Evolutionary conservation across 768 basidiomycete species (phyloP).

Genomic region (Cytidiella melzeri): DNA sequence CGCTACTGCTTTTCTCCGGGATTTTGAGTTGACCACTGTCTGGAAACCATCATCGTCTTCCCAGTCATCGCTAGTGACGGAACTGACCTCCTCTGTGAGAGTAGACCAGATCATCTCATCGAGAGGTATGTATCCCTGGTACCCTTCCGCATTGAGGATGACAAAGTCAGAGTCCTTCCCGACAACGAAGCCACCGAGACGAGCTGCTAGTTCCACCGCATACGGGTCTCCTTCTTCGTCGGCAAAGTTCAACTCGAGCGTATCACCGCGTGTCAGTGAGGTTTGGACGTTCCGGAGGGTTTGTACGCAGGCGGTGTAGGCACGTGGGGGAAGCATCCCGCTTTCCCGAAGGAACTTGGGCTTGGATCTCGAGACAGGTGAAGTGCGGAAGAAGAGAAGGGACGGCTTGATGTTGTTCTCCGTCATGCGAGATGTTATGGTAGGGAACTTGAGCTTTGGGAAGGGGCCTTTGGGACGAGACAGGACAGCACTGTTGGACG

Average conservation of each 20-base stretch:
- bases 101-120: constrained; percentile 67
- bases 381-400: constrained; percentile 79
- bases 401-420: constrained; percentile 55
- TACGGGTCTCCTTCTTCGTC: constrained; percentile 82
- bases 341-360: constrained; percentile 67
- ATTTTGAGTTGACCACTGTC: constrained; percentile 47
- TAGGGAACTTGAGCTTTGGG: constrained; percentile 69
- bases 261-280: constrained; percentile 10
- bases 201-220: constrained; percentile 77
- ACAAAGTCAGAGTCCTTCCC: constrained; percentile 83
- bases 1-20: constrained; percentile 34
- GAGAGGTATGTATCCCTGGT: constrained; percentile 72
- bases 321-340: constrained; percentile 69
- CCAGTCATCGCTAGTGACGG: constrained; percentile 21
- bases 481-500: constrained; percentile 1
- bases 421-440: constrained; percentile 51
- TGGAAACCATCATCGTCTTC: constrained; percentile 52
- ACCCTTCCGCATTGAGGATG: constrained; percentile 68
- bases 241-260: constrained; percentile 58
- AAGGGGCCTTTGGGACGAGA: constrained; percentile 46
- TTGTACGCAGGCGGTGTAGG: constrained; percentile 50
- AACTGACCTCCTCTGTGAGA: constrained; percentile 20
- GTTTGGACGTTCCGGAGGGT: constrained; percentile 35
- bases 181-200: constrained; percentile 65
- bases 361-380: constrained; percentile 51